A percentile compares a stretch with the other conserved stretches of the same genome.
These are phyloP conservation scores for Cyclostephanos invisitatus DNA, from an alignment of 108 stramenopile species.

Conservation along the genomic window DNA sequence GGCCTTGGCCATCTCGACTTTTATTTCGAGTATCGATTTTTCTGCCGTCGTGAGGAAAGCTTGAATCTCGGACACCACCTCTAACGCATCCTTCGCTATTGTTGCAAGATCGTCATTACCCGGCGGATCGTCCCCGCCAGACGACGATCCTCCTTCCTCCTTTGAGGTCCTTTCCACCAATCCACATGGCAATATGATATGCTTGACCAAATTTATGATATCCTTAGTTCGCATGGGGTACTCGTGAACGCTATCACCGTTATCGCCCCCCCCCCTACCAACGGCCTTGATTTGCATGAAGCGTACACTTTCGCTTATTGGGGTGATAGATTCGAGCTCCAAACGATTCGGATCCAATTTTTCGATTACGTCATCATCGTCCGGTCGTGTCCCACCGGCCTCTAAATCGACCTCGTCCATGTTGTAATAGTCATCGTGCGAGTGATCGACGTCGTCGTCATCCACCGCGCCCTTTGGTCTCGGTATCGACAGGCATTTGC, in stretches of 20 bases:
- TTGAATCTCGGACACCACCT: background rate
- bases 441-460: slow-evolving; percentile 9
- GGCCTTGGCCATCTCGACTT: slow-evolving; percentile 11
- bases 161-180: background rate
- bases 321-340: slow-evolving; percentile 18
- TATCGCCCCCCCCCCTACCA: background rate
- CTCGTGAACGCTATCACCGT: background rate
- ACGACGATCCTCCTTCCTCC: background rate
- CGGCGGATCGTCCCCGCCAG: background rate
- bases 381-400: background rate
- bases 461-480: background rate
- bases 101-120: slow-evolving; percentile 9
- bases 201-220: slow-evolving; percentile 27
- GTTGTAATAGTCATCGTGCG: slow-evolving; percentile 24
- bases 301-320: background rate
- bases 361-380: background rate
- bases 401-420: slow-evolving; percentile 38
- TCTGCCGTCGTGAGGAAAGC: background rate
- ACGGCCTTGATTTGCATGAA: slow-evolving; percentile 18
- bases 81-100: slow-evolving; percentile 14
- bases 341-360: background rate
- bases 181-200: slow-evolving; percentile 33
- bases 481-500: slow-evolving; percentile 15
- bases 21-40: background rate
- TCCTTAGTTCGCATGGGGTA: slow-evolving; percentile 11